These are phyloP conservation scores for Chaetomium olivaceum DNA, from an alignment of 2,329 filamentous ascomycete species.

Conservation along the genomic window DNA sequence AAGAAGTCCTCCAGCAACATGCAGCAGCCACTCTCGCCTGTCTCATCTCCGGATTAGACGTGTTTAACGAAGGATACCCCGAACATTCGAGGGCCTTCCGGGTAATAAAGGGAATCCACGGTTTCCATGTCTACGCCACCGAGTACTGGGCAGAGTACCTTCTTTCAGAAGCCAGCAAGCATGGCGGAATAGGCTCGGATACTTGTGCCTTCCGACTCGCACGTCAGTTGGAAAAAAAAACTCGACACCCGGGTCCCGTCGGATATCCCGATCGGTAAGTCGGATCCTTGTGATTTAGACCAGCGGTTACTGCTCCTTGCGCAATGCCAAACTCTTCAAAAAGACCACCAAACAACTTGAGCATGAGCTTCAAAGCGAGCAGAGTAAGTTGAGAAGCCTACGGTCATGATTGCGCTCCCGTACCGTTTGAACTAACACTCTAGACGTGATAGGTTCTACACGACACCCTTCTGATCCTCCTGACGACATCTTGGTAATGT, in stretches of 20 bases:
- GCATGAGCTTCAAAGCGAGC: neutral
- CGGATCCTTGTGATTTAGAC: neutral
- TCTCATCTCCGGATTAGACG: constrained; percentile 1
- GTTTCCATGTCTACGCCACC: constrained; percentile 4
- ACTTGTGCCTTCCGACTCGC: neutral
- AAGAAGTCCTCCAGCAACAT: neutral
- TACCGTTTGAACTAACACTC: neutral
- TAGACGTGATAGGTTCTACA: neutral
- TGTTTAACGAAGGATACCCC: neutral
- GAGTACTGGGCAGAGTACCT: constrained; percentile 1
- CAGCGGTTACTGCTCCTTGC: neutral
- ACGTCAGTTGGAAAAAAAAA: neutral
- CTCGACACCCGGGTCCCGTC: neutral
- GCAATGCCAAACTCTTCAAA: neutral
- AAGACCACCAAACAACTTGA: neutral
- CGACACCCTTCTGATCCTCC: neutral
- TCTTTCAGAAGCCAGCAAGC: constrained; percentile 2
- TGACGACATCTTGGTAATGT: constrained; percentile 1
- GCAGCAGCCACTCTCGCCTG: neutral
- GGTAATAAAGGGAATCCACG: neutral
- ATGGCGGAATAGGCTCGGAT: neutral
- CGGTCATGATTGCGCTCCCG: neutral
- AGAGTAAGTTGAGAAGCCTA: neutral
- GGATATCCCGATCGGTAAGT: neutral
- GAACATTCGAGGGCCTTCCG: neutral